A percentile compares a stretch with the other conserved stretches of the same genome.
Conservation (phyloP, 2,329 filamentous ascomycete genomes). For the Colletotrichum sp. region DNA sequence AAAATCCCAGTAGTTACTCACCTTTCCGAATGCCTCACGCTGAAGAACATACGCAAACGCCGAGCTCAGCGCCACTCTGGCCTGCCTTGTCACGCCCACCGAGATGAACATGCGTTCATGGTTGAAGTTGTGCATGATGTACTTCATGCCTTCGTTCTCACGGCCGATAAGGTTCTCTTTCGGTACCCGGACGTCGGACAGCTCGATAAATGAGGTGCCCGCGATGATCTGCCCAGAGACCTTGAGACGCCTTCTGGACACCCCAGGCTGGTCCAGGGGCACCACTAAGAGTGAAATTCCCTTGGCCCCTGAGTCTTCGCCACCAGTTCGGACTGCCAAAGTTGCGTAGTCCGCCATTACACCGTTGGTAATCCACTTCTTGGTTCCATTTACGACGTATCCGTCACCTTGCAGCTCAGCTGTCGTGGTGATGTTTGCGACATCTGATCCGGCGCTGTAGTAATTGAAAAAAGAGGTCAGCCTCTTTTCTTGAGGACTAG, state of each 20-base stretch:
- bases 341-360: constrained; percentile 72
- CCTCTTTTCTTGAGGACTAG: accelerated
- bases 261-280: constrained; percentile 69
- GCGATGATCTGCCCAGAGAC: constrained; percentile 68
- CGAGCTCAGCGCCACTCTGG: constrained; percentile 42
- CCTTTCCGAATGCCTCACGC: constrained; percentile 41
- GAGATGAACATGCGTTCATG: constrained; percentile 75
- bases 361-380: constrained; percentile 83
- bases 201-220: constrained; percentile 77
- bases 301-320: constrained; percentile 57
- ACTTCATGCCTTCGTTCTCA: constrained; percentile 75
- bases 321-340: constrained; percentile 77
- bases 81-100: constrained; percentile 66
- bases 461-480: not conserved
- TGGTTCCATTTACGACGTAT: constrained; percentile 76
- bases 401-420: constrained; percentile 68
- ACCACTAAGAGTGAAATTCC: constrained; percentile 74
- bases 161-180: constrained; percentile 71
- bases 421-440: constrained; percentile 74
- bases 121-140: constrained; percentile 83
- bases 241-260: constrained; percentile 71
- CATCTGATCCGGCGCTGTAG: constrained; percentile 70
- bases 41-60: constrained; percentile 43
- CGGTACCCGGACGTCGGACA: constrained; percentile 77
- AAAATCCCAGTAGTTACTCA: too few species aligned